phyloP scores from a whole-genome alignment of 148 eudicot species.

The Vaccinium macrocarpon region DNA sequence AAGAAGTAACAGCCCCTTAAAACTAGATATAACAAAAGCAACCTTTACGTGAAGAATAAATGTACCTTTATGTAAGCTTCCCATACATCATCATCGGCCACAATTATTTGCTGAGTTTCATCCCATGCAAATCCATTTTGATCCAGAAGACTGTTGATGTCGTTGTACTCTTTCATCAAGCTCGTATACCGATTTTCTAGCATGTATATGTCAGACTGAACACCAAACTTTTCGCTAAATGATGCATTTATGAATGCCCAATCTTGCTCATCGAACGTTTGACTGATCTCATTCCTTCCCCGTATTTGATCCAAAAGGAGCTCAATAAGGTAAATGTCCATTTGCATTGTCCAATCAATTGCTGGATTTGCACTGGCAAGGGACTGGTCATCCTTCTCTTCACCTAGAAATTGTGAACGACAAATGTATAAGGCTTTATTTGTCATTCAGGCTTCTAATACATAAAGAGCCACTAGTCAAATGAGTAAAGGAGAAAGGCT shows the following conservation, averaged over 20 bases:
- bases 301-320: slow-evolving; percentile 27
- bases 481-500: background rate
- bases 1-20: background rate
- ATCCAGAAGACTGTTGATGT: slow-evolving; percentile 24
- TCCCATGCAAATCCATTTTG: slow-evolving; percentile 30
- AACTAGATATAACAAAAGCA: background rate
- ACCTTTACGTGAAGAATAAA: background rate
- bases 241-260: slow-evolving; percentile 23
- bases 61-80: slow-evolving; percentile 31
- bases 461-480: background rate
- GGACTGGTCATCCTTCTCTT: slow-evolving; percentile 6
- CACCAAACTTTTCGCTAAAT: slow-evolving; percentile 22
- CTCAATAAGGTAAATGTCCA: slow-evolving; percentile 29
- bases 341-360: slow-evolving; percentile 23
- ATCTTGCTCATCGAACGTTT: slow-evolving; percentile 19
- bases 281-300: slow-evolving; percentile 16
- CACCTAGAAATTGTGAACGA: slow-evolving; percentile 14
- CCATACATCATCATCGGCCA: slow-evolving; percentile 29
- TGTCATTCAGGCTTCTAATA: background rate
- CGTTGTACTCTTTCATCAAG: slow-evolving; percentile 31
- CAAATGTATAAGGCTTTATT: background rate
- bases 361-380: slow-evolving; percentile 7
- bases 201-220: slow-evolving; percentile 16
- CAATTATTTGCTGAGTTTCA: slow-evolving; percentile 23
- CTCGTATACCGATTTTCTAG: slow-evolving; percentile 19